Conservation (phyloP, 768 basidiomycete species). For the Hebeloma cylindrosporum region DNA sequence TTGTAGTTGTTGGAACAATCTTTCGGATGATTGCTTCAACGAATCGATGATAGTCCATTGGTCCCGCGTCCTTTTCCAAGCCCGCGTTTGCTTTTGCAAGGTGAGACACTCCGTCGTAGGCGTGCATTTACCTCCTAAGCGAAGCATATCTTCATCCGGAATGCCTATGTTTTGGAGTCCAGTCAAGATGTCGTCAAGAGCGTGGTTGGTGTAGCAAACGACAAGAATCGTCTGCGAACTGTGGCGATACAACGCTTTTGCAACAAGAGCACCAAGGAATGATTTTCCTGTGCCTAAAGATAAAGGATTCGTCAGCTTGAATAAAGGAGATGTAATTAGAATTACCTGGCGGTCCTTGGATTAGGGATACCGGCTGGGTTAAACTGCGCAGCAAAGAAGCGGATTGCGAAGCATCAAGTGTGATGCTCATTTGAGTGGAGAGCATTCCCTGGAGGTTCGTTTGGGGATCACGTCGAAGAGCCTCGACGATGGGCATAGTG, state of each 20-base stretch:
- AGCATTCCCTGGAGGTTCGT: slow-evolving; percentile 44
- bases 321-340: too few species aligned
- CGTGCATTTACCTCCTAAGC: slow-evolving; percentile 59
- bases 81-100: slow-evolving; percentile 47
- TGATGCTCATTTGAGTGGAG: slow-evolving; percentile 37
- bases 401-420: slow-evolving; percentile 53
- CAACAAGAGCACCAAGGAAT: slow-evolving; percentile 67
- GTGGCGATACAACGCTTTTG: slow-evolving; percentile 54
- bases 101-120: slow-evolving; percentile 43
- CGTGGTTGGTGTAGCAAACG: slow-evolving; percentile 75
- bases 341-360: slow-evolving; percentile 77
- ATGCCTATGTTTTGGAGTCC: slow-evolving; percentile 64
- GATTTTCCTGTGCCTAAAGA: slow-evolving; percentile 76
- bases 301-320: too few species aligned
- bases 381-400: slow-evolving; percentile 50
- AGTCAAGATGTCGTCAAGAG: slow-evolving; percentile 68
- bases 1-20: too few species aligned
- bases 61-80: slow-evolving; percentile 13
- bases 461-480: slow-evolving; percentile 31
- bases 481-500: slow-evolving; percentile 19
- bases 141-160: slow-evolving; percentile 45
- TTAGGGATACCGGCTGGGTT: slow-evolving; percentile 55
- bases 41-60: slow-evolving; percentile 11
- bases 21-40: slow-evolving; percentile 36
- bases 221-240: slow-evolving; percentile 56